Base-by-base conservation (phyloP, 805 yeast species). In the Kuraishia ogatae region DNA sequence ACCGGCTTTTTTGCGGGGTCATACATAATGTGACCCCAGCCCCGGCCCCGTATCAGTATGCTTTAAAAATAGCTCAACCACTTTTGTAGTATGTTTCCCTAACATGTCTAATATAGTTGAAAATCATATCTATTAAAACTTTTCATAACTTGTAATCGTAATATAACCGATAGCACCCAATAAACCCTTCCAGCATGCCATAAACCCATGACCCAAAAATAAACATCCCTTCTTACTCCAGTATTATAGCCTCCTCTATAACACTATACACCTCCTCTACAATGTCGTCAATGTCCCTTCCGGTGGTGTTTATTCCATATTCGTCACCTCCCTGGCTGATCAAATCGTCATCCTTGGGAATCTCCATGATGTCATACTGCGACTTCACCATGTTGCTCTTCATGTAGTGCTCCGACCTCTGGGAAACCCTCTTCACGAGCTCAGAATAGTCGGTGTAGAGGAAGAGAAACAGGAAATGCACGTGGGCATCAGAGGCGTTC, bases 321-420 rank as follows among this genome's bases (percentile, higher is more conserved):
- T 60, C 62, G 19, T 63, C 62, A 7, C 53, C 55, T 2, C 39
- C 29, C 22, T 56, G 50, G 17, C 23, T 50, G 1, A 54, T 50
- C 4, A 55, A 29, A 29, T 70, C 72, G 2, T 63, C 71, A 2
- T 65, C 73, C 15, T 61, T 50, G 0, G 97, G 97, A 4, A 88
- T 69, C 66, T 91, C 87, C 80, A 89, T 78, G 55, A 82, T 84
- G 15, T 75, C 82, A 60, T 84, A 85, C 67, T 92, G 97, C 21
- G 91, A 83, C 57, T 81, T 77, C 53, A 91, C 82, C 97, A 92
- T 89, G 57, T 82, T 79, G 3, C 85, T 78, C 66, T 92, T 92
- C 96, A 94, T 91, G 67, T 79, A 94, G 66, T 94, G 99, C 52
- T 82, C 81, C 61, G 79, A 67, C 60, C 99, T 76, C n/a, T 68